These are phyloP conservation scores for Eucalyptus tenuipes DNA, from an alignment of 345 rosid species.

Conservation along the genomic window DNA sequence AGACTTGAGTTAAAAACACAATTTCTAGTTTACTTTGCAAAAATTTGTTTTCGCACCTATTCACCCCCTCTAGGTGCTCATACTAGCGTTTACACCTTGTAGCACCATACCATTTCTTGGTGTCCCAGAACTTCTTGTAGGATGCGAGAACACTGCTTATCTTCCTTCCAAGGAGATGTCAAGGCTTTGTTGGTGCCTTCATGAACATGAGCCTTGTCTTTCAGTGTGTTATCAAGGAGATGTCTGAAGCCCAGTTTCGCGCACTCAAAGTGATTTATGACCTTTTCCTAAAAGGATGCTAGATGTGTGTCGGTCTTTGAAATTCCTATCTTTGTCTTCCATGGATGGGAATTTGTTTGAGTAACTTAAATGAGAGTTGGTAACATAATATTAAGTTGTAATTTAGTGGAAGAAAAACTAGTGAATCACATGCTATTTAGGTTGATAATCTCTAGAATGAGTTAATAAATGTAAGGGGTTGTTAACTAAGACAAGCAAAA, in stretches of 20 bases:
- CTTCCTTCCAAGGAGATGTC: neutral
- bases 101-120: neutral
- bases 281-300: conserved; percentile 1
- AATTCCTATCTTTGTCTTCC: conserved; percentile 6
- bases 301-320: neutral
- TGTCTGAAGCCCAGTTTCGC: neutral
- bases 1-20: too few relatives aligned
- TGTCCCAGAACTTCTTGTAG: neutral
- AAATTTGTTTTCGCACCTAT: too few relatives aligned
- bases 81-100: too few relatives aligned
- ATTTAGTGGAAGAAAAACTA: neutral
- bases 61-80: too few relatives aligned
- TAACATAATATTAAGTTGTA: neutral
- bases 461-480: neutral
- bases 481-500: neutral
- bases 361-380: neutral
- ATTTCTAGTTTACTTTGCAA: too few relatives aligned
- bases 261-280: conserved; percentile 6
- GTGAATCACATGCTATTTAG: neutral
- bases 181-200: neutral
- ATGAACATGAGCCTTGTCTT: neutral
- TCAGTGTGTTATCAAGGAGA: neutral
- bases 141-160: neutral
- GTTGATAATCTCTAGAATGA: neutral
- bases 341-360: neutral